Conservation (phyloP, 192 early-diverging fungal genomes). For the Linnemannia exigua region DNA sequence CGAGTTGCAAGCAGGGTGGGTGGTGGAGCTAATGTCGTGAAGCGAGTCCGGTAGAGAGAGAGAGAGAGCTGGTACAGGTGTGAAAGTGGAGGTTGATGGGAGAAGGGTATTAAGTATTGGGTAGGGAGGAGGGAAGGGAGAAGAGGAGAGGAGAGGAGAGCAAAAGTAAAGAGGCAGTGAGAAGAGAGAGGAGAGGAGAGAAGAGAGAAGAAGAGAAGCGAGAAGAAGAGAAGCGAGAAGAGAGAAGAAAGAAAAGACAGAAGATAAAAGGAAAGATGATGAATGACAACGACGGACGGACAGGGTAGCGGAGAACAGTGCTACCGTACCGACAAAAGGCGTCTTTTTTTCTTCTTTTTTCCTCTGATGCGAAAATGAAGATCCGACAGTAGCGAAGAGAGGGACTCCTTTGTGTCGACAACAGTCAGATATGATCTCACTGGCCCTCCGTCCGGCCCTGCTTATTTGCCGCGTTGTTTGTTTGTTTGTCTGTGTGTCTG, state of each 20-base stretch:
- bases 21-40: background rate
- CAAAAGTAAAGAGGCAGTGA: background rate
- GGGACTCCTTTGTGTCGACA: too few species aligned
- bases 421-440: background rate
- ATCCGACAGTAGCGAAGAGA: background rate
- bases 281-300: too few species aligned
- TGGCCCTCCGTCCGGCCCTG: background rate
- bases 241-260: background rate
- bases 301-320: background rate
- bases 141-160: background rate
- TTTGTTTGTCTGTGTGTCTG: too few species aligned
- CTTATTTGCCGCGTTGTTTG: background rate
- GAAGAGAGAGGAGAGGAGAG: background rate
- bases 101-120: background rate
- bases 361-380: background rate
- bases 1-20: background rate
- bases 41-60: background rate
- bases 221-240: conserved; percentile 7
- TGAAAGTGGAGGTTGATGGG: background rate
- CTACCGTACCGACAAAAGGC: background rate
- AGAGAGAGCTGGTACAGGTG: too few species aligned
- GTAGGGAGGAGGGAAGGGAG: background rate
- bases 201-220: background rate
- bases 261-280: background rate
- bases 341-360: background rate